A percentile compares a stretch with the other conserved stretches of the same genome.
phyloP scores from a whole-genome alignment of 2,329 filamentous ascomycete genomes.

The Beauveria medogensis region DNA sequence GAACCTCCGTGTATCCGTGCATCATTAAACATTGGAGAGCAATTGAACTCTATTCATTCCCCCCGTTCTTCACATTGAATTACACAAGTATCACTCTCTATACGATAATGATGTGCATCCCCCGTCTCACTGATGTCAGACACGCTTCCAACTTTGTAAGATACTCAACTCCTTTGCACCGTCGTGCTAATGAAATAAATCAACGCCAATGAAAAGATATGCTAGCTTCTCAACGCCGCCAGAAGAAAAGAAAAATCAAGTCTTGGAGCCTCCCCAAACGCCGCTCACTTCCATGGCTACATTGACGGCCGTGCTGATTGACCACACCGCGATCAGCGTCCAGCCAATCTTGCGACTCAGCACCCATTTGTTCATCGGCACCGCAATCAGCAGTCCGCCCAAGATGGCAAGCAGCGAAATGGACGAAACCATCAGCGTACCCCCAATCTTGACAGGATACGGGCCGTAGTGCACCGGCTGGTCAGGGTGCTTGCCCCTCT shows the following conservation, averaged over 20 bases:
- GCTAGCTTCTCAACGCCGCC: background rate
- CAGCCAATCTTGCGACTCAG: slow-evolving; percentile 78
- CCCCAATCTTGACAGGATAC: slow-evolving; percentile 77
- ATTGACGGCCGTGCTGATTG: slow-evolving; percentile 70
- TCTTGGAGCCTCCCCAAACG: slow-evolving; percentile 29
- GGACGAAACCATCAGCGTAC: slow-evolving; percentile 76
- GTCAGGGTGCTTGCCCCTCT: slow-evolving; percentile 59
- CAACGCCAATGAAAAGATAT: background rate
- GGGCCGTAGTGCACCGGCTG: slow-evolving; percentile 59
- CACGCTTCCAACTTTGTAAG: no score
- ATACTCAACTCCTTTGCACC: background rate
- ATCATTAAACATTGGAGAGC: background rate
- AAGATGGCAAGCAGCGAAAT: slow-evolving; percentile 78
- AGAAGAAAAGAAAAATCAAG: background rate
- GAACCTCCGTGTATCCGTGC: background rate
- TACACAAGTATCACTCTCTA: no score
- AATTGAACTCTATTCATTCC: background rate
- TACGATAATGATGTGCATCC: no score
- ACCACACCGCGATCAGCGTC: slow-evolving; percentile 73
- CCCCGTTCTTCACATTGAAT: no score
- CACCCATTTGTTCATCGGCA: slow-evolving; percentile 80
- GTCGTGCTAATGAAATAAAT: background rate
- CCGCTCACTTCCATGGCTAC: slow-evolving; percentile 69
- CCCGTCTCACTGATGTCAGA: no score
- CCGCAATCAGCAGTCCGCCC: slow-evolving; percentile 65